phyloP scores from a whole-genome alignment of 2,329 filamentous ascomycete genomes.

The Dothistroma septosporum region DNA sequence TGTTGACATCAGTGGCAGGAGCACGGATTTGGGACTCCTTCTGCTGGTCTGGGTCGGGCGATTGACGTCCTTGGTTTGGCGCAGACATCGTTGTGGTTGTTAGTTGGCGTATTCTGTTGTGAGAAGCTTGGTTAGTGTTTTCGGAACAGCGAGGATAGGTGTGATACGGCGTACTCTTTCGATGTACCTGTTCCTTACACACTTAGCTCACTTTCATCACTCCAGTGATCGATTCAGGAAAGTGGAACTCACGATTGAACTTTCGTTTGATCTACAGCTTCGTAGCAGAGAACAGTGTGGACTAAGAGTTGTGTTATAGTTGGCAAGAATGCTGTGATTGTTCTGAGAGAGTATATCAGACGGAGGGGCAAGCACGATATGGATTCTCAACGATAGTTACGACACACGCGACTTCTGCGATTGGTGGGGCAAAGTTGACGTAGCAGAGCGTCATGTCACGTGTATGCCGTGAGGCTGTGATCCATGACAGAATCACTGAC shows the following conservation, averaged over 20 bases:
- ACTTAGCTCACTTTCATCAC: neutral
- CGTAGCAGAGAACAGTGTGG: neutral
- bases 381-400: neutral
- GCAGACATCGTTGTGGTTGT: constrained; percentile 55
- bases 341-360: neutral
- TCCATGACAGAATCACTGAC: neutral
- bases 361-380: neutral
- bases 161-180: constrained; percentile 17
- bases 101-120: neutral
- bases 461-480: no score
- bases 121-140: neutral
- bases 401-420: neutral
- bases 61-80: constrained; percentile 63
- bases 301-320: neutral
- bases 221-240: neutral
- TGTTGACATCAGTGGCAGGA: constrained; percentile 51
- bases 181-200: neutral
- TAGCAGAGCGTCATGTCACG: neutral
- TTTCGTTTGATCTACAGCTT: constrained; percentile 2
- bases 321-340: constrained; percentile 36
- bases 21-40: constrained; percentile 59
- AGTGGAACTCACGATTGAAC: neutral
- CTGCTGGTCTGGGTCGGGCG: constrained; percentile 68
- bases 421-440: neutral
- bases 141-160: neutral